Evolutionary conservation across 306 rosid genomes (phyloP).

Genomic region (Vigna radiata): DNA sequence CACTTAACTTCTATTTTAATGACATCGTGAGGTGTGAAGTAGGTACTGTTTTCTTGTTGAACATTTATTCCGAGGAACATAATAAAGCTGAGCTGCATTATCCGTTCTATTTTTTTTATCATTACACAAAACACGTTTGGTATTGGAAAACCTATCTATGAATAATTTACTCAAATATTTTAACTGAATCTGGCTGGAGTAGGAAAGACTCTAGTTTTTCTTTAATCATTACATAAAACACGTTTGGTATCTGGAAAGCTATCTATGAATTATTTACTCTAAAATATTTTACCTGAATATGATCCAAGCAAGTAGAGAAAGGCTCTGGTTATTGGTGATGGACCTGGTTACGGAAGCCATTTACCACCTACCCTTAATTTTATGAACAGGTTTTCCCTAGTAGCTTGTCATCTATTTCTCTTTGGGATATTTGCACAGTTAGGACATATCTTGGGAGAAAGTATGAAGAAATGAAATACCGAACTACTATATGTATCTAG

Average conservation of each 20-base stretch:
- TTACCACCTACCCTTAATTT: not conserved
- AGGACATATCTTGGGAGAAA: conserved; percentile 7
- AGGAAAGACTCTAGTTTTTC: not conserved
- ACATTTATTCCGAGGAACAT: too few species aligned
- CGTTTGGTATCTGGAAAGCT: not conserved
- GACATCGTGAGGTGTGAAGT: too few species aligned
- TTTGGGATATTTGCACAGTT: not conserved
- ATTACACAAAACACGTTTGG: too few species aligned
- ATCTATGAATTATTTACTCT: not conserved
- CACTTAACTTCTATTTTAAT: too few species aligned
- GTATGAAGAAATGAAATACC: not conserved
- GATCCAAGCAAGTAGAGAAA: not conserved
- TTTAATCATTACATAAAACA: too few species aligned
- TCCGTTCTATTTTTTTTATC: not conserved
- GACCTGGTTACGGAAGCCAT: conserved; percentile 5
- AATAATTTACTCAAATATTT: conserved; percentile 4
- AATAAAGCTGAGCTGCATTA: not conserved
- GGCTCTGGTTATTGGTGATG: conserved; percentile 7
- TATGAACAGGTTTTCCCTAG: not conserved
- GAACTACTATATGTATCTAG: conserved; percentile 20
- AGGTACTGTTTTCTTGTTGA: too few species aligned
- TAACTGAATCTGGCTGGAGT: not conserved
- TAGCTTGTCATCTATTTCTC: conserved; percentile 2
- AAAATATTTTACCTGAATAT: conserved; percentile 3
- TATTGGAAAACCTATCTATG: not conserved